Evolutionary conservation across 805 yeast species (phyloP), one percentile per base, ranked within the genome.

Genomic region (Metschnikowia lunata): DNA sequence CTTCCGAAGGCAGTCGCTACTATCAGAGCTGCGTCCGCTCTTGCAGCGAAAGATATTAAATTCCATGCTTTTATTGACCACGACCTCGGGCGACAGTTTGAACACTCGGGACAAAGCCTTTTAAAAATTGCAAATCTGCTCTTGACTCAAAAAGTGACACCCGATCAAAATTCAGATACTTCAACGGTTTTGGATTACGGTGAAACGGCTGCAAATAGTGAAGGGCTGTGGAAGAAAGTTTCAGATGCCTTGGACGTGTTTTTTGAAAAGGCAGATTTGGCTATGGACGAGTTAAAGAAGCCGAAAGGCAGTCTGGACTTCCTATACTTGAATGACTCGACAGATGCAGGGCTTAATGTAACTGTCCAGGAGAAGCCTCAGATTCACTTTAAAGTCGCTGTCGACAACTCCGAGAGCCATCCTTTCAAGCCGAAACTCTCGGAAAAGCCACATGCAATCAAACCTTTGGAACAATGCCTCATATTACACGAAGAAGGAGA

Each of bases 401-500:
- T 88, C 7, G 88, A 89, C 58, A 88, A 88, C 59, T 66, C 81
- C 4, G 88, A 82, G 57, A 54, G 69, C 0, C 67, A 63, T 13
- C 96, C 97, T 0, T 93, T 91, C 67, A 78, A 68, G 54, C 98
- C 99, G 1, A 69, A 79, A 42, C 63, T 93, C 26, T 69, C 74
- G 1, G 51, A 69, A 1, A 93, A 93, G 60, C 98, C 97, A 0
- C 74, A 86, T 60, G 78, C 88, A 0, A 38, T 82, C 8, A 64
- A 62, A 37, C 64, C 86, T 0, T 72, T 82, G 18, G 78, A 78
- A n/a, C 79, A 82, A 26, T 66, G 80, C 6, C 46, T 75, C 35
- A 36, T 18, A 13, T 28, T 43, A 14, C 36, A 26, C 23, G 37
- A 41, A 3, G 46, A 43, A 15, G 42, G 36, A 8, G 36, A 37